Evolutionary conservation across 495 filamentous ascomycete species (phyloP).

Genomic region (Podospora didyma): DNA sequence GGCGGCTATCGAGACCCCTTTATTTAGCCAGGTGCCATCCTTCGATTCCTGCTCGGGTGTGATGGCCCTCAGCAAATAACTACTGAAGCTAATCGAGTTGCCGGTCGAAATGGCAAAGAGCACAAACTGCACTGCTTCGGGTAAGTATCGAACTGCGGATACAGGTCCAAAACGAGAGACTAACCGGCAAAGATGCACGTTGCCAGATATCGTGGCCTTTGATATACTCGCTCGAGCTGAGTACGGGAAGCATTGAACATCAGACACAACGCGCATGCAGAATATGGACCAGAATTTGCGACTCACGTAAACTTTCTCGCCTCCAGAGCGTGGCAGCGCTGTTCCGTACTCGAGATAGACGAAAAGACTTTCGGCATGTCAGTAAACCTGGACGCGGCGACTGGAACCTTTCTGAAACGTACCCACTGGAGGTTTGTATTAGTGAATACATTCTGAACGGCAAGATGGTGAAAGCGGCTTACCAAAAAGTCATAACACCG

Average conservation of each 20-base stretch:
- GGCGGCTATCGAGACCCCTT: conserved; percentile 29
- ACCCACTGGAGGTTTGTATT: conserved; percentile 17
- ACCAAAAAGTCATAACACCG: conserved; percentile 32
- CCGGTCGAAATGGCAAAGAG: conserved; percentile 35
- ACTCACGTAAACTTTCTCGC: conserved; percentile 33
- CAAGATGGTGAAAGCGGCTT: neutral
- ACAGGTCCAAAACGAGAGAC: neutral
- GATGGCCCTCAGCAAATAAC: conserved; percentile 28
- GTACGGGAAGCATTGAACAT: neutral
- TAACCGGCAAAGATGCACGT: conserved; percentile 31
- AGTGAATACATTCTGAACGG: neutral
- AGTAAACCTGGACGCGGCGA: neutral
- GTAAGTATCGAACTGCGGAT: neutral
- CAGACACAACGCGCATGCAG: neutral
- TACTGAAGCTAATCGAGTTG: conserved; percentile 28
- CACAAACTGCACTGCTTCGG: conserved; percentile 30
- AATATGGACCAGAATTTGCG: neutral
- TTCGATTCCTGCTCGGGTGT: conserved; percentile 3
- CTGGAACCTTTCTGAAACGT: neutral
- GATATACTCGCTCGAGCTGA: conserved; percentile 32
- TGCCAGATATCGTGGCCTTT: conserved; percentile 27
- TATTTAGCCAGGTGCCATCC: conserved; percentile 24
- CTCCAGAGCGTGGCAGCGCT: conserved; percentile 29
- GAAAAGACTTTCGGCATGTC: conserved; percentile 19
- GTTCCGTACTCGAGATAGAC: conserved; percentile 35